Conservation (phyloP, 495 filamentous ascomycete species). For the Bacidia gigantensis region DNA sequence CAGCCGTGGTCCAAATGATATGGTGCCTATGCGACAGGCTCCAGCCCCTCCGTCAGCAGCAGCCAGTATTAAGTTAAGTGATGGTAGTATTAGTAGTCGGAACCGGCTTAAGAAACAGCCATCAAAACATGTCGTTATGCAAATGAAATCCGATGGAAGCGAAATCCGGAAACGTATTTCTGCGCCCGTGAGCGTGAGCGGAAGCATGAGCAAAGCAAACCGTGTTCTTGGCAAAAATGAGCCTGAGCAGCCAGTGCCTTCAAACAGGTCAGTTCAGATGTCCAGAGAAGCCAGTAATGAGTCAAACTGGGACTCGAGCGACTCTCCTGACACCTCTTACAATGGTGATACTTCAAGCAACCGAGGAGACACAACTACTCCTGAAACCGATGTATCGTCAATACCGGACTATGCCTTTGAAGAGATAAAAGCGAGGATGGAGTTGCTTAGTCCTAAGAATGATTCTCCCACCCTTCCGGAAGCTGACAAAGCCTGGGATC, state of each 20-base stretch:
- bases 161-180: slow-evolving; percentile 13
- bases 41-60: slow-evolving; percentile 14
- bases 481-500: slow-evolving; percentile 1
- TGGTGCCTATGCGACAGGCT: slow-evolving; percentile 20
- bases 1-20: slow-evolving; percentile 17
- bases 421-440: slow-evolving; percentile 17
- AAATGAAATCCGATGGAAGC: slow-evolving; percentile 11
- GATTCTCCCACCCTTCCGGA: slow-evolving; percentile 2
- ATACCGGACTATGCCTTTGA: slow-evolving; percentile 20
- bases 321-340: slow-evolving; percentile 15
- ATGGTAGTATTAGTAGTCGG: slow-evolving; percentile 12
- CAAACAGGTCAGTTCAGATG: slow-evolving; percentile 9
- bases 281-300: slow-evolving; percentile 16
- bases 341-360: slow-evolving; percentile 13
- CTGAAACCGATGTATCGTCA: slow-evolving; percentile 18
- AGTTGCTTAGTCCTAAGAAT: slow-evolving; percentile 18
- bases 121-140: slow-evolving; percentile 17
- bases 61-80: slow-evolving; percentile 6
- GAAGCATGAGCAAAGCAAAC: slow-evolving; percentile 15
- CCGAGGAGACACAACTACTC: slow-evolving; percentile 14
- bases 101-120: slow-evolving; percentile 14
- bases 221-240: slow-evolving; percentile 15
- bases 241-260: neutral
- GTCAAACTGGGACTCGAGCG: slow-evolving; percentile 20
- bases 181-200: slow-evolving; percentile 8